These are phyloP conservation scores for Tremella fuciformis DNA, from an alignment of 768 basidiomycete genomes.

Conservation along the genomic window DNA sequence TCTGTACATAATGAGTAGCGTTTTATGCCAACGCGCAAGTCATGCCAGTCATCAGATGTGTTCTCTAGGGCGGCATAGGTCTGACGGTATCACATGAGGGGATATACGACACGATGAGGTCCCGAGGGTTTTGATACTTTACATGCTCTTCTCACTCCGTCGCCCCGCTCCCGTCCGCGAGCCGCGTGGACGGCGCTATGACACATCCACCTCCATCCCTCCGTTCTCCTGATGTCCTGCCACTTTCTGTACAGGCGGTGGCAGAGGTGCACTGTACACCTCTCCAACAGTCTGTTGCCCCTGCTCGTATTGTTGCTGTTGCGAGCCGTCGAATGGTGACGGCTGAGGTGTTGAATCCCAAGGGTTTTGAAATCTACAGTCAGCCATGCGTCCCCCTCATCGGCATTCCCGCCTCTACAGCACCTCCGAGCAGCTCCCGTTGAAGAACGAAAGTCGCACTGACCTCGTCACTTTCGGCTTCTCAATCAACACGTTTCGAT, in stretches of 20 bases:
- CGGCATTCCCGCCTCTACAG: too few species aligned
- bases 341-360: constrained; percentile 32
- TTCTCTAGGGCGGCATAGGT: too few species aligned
- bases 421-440: too few species aligned
- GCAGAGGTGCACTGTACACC: constrained; percentile 32
- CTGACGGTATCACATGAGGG: too few species aligned
- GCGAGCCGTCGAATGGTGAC: constrained; percentile 5
- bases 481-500: constrained; percentile 75
- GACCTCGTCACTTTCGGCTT: constrained; percentile 88
- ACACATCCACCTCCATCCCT: constrained; percentile 30
- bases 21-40: background rate
- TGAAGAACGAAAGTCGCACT: constrained; percentile 6
- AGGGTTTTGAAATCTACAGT: constrained; percentile 39
- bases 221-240: constrained; percentile 8
- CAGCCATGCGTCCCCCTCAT: background rate
- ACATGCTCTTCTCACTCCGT: background rate
- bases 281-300: constrained; percentile 16
- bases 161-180: background rate
- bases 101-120: too few species aligned
- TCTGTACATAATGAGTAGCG: background rate
- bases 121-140: too few species aligned
- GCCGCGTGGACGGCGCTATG: background rate
- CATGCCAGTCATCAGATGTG: too few species aligned
- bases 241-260: constrained; percentile 34
- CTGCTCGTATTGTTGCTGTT: constrained; percentile 14